Conservation (phyloP, 2,329 filamentous ascomycete genomes). For the Mycosphaerella arachidis region DNA sequence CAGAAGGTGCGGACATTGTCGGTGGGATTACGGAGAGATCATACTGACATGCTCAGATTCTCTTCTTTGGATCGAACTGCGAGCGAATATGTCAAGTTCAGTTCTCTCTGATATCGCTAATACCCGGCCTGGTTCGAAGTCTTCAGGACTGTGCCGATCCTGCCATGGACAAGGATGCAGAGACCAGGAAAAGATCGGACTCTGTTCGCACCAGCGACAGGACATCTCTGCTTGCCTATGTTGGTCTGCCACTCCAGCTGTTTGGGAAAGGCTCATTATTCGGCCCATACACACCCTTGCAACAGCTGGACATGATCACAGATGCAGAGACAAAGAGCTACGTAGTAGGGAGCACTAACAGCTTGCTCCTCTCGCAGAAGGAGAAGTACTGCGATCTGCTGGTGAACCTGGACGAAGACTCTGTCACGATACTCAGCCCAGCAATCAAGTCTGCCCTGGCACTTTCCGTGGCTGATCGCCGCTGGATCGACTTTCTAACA, state of each 20-base stretch:
- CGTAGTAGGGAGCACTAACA: slow-evolving; percentile 95
- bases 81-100: slow-evolving; percentile 97
- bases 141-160: slow-evolving; percentile 95
- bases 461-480: slow-evolving; percentile 78
- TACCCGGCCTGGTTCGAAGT: slow-evolving; percentile 84
- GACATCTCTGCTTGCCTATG: slow-evolving; percentile 82
- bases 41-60: slow-evolving; percentile 61
- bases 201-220: slow-evolving; percentile 89
- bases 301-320: slow-evolving; percentile 89
- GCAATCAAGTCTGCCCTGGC: slow-evolving; percentile 70
- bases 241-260: slow-evolving; percentile 90
- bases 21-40: not conserved
- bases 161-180: slow-evolving; percentile 79
- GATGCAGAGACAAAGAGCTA: slow-evolving; percentile 96
- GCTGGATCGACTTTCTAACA: slow-evolving; percentile 95
- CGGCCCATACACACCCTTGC: slow-evolving; percentile 91
- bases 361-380: slow-evolving; percentile 84
- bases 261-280: slow-evolving; percentile 96
- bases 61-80: slow-evolving; percentile 96
- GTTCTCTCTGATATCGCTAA: slow-evolving; percentile 90
- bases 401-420: slow-evolving; percentile 89
- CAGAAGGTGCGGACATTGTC: slow-evolving; percentile 74
- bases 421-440: slow-evolving; percentile 75
- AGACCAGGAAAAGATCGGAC: slow-evolving; percentile 69
- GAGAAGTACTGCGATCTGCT: slow-evolving; percentile 95